Evolutionary conservation across 1,139 yeast species (phyloP).

Genomic region (Yamadazyma sp.): DNA sequence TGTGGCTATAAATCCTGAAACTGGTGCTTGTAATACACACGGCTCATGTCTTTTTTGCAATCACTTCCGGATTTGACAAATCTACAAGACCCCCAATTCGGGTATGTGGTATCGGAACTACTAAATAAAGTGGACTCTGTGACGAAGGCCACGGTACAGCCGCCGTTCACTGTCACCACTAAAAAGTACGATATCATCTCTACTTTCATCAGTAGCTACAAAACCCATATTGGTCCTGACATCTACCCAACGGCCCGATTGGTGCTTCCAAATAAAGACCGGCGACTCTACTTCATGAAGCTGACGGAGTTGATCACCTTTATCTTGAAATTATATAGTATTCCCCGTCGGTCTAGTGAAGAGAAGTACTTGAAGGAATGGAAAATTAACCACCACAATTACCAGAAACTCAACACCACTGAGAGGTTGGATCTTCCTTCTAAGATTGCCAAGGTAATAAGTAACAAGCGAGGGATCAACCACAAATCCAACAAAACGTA

Average conservation of each 20-base stretch:
- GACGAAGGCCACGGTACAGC: constrained; percentile 25
- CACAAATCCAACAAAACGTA: constrained; percentile 29
- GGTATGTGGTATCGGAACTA: constrained; percentile 31
- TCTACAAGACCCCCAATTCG: constrained; percentile 26
- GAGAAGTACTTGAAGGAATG: constrained; percentile 37
- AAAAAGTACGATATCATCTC: constrained; percentile 34
- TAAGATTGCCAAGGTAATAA: constrained; percentile 46
- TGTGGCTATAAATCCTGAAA: too few relatives aligned
- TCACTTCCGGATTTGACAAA: constrained; percentile 17
- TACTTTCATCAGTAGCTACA: constrained; percentile 60
- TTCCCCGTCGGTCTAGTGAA: constrained; percentile 38
- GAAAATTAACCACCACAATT: constrained; percentile 37
- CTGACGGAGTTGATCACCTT: constrained; percentile 52
- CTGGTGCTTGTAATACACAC: too few relatives aligned
- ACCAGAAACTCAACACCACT: constrained; percentile 7
- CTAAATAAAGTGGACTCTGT: constrained; percentile 36
- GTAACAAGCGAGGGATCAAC: constrained; percentile 42
- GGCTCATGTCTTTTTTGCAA: constrained; percentile 12
- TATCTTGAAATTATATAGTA: constrained; percentile 33
- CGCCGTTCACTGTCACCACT: constrained; percentile 27
- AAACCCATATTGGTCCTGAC: constrained; percentile 65
- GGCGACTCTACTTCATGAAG: constrained; percentile 51
- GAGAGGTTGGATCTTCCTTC: constrained; percentile 29
- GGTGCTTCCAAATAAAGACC: constrained; percentile 62
- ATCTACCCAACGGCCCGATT: constrained; percentile 68